Evolutionary conservation across 2,329 filamentous ascomycete species (phyloP).

Genomic region (Decorospora gaudefroyi): DNA sequence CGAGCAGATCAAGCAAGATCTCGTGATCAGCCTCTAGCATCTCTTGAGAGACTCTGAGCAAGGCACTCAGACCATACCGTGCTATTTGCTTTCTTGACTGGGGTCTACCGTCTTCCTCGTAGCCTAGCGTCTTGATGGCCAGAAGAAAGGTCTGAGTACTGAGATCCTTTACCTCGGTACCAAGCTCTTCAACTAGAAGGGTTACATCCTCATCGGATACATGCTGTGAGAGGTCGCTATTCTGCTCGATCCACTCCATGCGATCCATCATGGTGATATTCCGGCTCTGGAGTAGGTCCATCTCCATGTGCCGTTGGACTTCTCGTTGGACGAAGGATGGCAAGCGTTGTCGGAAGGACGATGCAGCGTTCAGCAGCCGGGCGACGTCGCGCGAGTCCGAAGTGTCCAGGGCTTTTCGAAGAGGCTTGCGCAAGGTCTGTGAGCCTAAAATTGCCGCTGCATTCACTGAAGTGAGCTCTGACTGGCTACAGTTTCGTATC

Average conservation of each 20-base stretch:
- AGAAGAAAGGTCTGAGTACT: slow-evolving; percentile 58
- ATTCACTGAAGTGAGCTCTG: slow-evolving; percentile 79
- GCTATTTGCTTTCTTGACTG: slow-evolving; percentile 61
- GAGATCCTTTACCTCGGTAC: slow-evolving; percentile 53
- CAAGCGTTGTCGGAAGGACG: slow-evolving; percentile 71
- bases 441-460: slow-evolving; percentile 47
- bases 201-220: slow-evolving; percentile 75
- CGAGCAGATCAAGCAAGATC: slow-evolving; percentile 78
- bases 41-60: slow-evolving; percentile 79
- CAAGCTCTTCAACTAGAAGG: slow-evolving; percentile 64
- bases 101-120: slow-evolving; percentile 42
- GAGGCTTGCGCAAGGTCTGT: slow-evolving; percentile 24
- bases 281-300: slow-evolving; percentile 75
- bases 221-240: slow-evolving; percentile 75
- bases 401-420: slow-evolving; percentile 41
- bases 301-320: slow-evolving; percentile 68
- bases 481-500: slow-evolving; percentile 75
- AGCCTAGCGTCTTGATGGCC: slow-evolving; percentile 56
- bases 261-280: slow-evolving; percentile 63
- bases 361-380: slow-evolving; percentile 69
- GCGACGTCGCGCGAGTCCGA: slow-evolving; percentile 57
- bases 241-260: slow-evolving; percentile 77
- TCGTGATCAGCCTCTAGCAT: slow-evolving; percentile 72
- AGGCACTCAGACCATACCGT: slow-evolving; percentile 73
- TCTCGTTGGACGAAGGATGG: slow-evolving; percentile 70